phyloP scores from a whole-genome alignment of 768 basidiomycete genomes.

The Cantharellus cinnabarinus region DNA sequence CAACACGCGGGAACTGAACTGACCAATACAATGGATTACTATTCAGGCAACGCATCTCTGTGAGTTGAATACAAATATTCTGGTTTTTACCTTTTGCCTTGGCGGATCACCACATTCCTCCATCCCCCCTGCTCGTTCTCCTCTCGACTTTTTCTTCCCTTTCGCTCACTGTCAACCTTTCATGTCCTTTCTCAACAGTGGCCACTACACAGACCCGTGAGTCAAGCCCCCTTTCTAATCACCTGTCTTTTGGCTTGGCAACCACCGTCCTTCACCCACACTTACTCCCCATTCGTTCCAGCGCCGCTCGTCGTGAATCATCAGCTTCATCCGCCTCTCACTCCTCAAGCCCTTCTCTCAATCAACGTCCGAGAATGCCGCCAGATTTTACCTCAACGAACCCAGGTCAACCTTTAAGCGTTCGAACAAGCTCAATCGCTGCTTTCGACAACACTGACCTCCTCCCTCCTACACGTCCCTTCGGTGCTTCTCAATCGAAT shows the following conservation, averaged over 20 bases:
- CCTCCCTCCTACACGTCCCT: conserved; percentile 4
- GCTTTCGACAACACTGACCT: background rate
- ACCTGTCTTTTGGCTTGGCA: no score
- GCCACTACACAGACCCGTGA: conserved; percentile 1
- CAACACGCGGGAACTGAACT: no score
- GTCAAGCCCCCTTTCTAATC: no score
- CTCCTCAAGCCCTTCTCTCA: background rate
- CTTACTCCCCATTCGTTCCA: background rate
- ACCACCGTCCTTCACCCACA: background rate
- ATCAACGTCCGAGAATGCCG: background rate
- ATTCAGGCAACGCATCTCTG: background rate
- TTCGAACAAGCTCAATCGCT: background rate
- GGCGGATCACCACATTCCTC: no score
- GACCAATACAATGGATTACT: background rate
- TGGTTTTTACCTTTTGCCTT: no score
- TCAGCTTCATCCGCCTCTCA: conserved; percentile 3
- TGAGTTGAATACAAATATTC: no score
- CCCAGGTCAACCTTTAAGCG: no score
- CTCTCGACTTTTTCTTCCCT: no score
- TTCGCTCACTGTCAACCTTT: background rate
- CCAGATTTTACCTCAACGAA: background rate
- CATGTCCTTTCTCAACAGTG: background rate
- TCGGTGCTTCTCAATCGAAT: conserved; percentile 4
- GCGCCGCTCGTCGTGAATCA: background rate
- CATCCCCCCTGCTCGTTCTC: no score